Percentiles rank a stretch among this genome's conserved stretches.
Conservation (phyloP, 148 eudicot genomes). For the Camellia sinensis region DNA sequence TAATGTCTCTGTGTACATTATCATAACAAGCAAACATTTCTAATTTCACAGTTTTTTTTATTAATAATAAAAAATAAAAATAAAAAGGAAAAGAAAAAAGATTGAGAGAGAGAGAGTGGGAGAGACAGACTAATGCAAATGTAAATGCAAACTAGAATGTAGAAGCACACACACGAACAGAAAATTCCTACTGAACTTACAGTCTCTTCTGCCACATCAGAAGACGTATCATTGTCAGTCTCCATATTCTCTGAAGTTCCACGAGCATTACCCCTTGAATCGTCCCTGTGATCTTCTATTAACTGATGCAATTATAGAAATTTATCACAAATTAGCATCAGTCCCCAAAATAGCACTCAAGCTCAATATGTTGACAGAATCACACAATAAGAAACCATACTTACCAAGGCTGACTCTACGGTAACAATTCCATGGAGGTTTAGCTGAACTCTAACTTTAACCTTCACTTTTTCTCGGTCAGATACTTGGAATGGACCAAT, state of each 20-base stretch:
- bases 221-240: constrained; percentile 39
- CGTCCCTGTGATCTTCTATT: constrained; percentile 46
- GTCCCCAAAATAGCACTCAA: constrained; percentile 5
- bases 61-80: not conserved
- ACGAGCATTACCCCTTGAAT: constrained; percentile 30
- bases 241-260: constrained; percentile 37
- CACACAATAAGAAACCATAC: constrained; percentile 20
- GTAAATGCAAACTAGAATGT: constrained; percentile 5
- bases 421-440: constrained; percentile 65
- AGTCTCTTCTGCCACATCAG: constrained; percentile 30
- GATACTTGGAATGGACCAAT: constrained; percentile 69
- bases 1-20: not conserved
- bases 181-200: constrained; percentile 46
- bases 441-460: constrained; percentile 62
- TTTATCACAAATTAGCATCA: constrained; percentile 1
- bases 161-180: not conserved
- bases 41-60: not conserved
- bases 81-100: not conserved
- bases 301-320: constrained; percentile 43
- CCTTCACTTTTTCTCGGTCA: constrained; percentile 41
- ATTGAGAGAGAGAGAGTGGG: not conserved
- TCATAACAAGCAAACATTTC: not conserved
- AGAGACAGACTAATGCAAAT: not conserved
- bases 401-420: constrained; percentile 63
- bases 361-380: not conserved